A percentile compares a stretch with the other conserved stretches of the same genome.
Evolutionary conservation across 2,329 filamentous ascomycete species (phyloP).

Genomic region (Gliomastix tumulicola): DNA sequence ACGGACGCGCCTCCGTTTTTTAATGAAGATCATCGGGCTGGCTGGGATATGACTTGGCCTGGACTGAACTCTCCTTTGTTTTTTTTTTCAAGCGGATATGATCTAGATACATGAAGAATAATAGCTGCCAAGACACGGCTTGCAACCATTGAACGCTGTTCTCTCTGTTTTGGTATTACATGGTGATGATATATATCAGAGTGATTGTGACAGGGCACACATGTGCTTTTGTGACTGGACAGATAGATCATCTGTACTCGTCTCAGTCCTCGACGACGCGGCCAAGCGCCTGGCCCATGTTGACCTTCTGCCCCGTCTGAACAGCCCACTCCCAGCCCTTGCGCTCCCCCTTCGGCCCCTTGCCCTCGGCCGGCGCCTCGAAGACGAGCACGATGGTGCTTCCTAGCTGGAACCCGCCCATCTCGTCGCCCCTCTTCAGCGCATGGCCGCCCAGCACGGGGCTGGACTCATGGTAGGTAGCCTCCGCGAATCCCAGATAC

Average conservation of each 20-base stretch:
- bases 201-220: no score
- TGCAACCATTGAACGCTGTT: no score
- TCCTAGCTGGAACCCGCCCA: slow-evolving; percentile 95
- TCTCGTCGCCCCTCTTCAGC: slow-evolving; percentile 82
- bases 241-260: not conserved
- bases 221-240: no score
- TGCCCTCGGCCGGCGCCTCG: slow-evolving; percentile 69
- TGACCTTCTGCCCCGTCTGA: slow-evolving; percentile 79
- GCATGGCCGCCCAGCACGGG: slow-evolving; percentile 75
- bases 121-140: no score
- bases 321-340: slow-evolving; percentile 82
- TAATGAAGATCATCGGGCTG: no score
- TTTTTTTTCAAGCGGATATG: no score
- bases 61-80: no score
- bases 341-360: slow-evolving; percentile 42
- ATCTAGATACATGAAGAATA: no score
- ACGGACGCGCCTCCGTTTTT: no score
- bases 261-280: slow-evolving; percentile 52
- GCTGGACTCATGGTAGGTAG: slow-evolving; percentile 76
- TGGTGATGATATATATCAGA: no score
- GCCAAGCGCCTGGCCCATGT: slow-evolving; percentile 82
- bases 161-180: no score
- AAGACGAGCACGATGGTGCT: slow-evolving; percentile 95
- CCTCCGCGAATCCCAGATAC: slow-evolving; percentile 89
- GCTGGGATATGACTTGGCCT: no score